Percentiles rank a stretch among this genome's conserved stretches.
Evolutionary conservation across 1,284 basidiomycete species (phyloP).

Genomic region (Ganoderma resinaceum): DNA sequence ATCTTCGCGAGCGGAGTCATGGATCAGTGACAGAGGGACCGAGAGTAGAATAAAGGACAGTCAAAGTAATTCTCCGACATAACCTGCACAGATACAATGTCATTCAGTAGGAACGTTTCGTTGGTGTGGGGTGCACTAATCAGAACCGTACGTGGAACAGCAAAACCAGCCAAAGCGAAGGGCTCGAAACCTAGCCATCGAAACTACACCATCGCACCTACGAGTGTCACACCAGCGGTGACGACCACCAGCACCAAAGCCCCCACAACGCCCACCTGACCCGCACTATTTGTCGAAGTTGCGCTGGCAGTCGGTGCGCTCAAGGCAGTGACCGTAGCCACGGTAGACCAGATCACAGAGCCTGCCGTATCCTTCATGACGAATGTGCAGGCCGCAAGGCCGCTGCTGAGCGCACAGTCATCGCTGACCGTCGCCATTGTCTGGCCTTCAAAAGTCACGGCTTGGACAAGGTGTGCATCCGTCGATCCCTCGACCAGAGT

Average conservation of each 20-base stretch:
- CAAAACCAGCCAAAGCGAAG: no score
- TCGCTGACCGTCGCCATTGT: background rate
- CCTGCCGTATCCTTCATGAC: background rate
- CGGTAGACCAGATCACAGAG: background rate
- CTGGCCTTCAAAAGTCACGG: background rate
- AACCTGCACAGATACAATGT: no score
- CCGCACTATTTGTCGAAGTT: background rate
- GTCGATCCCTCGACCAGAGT: conserved; percentile 10
- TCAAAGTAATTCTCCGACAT: no score
- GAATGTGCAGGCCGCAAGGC: background rate
- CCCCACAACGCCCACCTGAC: background rate
- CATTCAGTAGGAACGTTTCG: no score
- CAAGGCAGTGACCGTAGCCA: background rate
- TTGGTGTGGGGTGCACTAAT: no score
- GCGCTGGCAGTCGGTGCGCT: background rate
- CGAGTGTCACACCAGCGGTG: background rate
- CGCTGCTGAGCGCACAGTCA: background rate
- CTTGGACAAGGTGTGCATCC: background rate
- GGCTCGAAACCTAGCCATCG: background rate
- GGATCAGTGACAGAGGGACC: no score
- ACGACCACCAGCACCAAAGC: background rate
- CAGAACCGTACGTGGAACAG: no score
- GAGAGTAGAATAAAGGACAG: no score
- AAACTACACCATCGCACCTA: background rate
- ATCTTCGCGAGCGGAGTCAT: no score